Percentiles rank a stretch among this genome's conserved stretches.
Evolutionary conservation across 129 eudicot genomes (phyloP).

Genomic region (Ambrosia artemisiifolia): DNA sequence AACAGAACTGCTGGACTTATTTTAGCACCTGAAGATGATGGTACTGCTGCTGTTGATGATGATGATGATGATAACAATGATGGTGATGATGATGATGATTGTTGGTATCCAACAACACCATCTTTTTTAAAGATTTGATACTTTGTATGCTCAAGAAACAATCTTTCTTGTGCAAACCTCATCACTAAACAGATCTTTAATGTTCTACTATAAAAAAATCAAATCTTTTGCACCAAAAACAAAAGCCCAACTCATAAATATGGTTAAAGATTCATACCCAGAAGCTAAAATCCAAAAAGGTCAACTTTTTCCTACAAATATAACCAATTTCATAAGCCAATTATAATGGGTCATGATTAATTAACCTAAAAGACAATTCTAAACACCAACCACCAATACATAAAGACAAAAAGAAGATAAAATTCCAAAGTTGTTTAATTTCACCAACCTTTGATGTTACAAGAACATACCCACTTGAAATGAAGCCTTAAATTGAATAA

Average conservation of each 20-base stretch:
- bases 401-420: conserved; percentile 22
- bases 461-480: conserved; percentile 7
- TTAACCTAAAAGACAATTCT: conserved; percentile 20
- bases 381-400: conserved; percentile 12
- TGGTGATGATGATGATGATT: conserved; percentile 25
- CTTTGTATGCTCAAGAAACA: conserved; percentile 46
- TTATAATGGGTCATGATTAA: conserved; percentile 24
- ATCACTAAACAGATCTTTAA: conserved; percentile 35
- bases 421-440: background rate
- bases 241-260: background rate
- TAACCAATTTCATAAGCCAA: conserved; percentile 3
- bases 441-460: conserved; percentile 22
- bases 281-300: conserved; percentile 6
- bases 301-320: background rate
- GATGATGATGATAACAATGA: conserved; percentile 34
- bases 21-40: conserved; percentile 50
- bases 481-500: background rate
- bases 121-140: conserved; percentile 47
- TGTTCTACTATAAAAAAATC: conserved; percentile 7
- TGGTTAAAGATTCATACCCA: conserved; percentile 15
- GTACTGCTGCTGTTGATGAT: conserved; percentile 16
- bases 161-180: conserved; percentile 32
- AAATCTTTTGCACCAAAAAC: conserved; percentile 4
- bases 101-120: conserved; percentile 37
- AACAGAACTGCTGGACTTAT: conserved; percentile 74